A percentile compares a stretch with the other conserved stretches of the same genome.
Conservation (phyloP, 2,329 filamentous ascomycete species). For the Pleurostoma richardsiae region DNA sequence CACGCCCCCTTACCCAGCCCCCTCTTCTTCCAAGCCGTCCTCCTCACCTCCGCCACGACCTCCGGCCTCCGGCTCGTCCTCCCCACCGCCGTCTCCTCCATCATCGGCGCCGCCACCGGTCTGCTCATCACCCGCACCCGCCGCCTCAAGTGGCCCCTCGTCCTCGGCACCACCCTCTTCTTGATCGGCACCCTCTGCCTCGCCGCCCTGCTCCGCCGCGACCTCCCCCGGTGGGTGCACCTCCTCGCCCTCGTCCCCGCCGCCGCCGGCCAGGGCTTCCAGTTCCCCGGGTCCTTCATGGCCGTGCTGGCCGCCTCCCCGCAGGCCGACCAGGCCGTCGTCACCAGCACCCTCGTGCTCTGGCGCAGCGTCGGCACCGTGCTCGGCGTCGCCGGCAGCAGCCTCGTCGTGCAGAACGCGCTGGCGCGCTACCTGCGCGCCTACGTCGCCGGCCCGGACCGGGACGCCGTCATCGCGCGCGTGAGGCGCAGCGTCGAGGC, state of each 20-base stretch:
- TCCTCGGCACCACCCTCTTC: constrained; percentile 41
- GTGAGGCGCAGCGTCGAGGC: constrained; percentile 52
- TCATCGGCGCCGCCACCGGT: constrained; percentile 51
- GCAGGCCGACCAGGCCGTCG: constrained; percentile 61
- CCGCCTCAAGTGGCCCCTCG: constrained; percentile 54
- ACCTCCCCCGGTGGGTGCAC: constrained; percentile 47
- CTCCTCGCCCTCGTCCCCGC: constrained; percentile 52
- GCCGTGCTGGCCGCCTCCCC: constrained; percentile 54
- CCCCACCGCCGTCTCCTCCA: constrained; percentile 52
- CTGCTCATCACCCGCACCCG: constrained; percentile 57
- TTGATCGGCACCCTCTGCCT: constrained; percentile 47
- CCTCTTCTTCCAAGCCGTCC: constrained; percentile 72
- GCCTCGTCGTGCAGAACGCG: constrained; percentile 68
- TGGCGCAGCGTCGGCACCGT: constrained; percentile 68
- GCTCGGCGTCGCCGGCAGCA: constrained; percentile 67
- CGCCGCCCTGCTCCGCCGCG: constrained; percentile 36
- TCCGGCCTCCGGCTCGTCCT: constrained; percentile 69
- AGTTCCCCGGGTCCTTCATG: constrained; percentile 61
- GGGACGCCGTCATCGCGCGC: constrained; percentile 45
- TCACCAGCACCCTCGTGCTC: constrained; percentile 64
- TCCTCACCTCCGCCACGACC: constrained; percentile 61
- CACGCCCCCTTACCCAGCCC: constrained; percentile 32
- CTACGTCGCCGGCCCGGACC: constrained; percentile 55
- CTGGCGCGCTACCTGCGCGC: constrained; percentile 53
- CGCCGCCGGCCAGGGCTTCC: constrained; percentile 56